Percentiles rank a stretch among this genome's conserved stretches.
Evolutionary conservation across 1,139 yeast species (phyloP).

Genomic region (Lodderomyces theae): DNA sequence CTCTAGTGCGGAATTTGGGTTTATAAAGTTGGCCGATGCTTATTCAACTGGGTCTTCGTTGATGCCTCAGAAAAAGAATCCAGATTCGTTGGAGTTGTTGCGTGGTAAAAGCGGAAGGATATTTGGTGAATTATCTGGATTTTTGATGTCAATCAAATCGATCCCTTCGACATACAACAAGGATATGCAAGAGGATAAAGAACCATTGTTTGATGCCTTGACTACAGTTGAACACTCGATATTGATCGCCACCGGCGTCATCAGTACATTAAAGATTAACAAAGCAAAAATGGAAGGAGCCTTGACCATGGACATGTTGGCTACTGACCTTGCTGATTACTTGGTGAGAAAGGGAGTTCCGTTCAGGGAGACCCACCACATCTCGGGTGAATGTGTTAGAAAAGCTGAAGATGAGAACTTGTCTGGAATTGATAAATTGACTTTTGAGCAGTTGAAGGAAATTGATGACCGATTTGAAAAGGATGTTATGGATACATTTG

Average conservation of each 20-base stretch:
- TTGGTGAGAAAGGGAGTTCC: slow-evolving; percentile 97
- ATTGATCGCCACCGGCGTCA: slow-evolving; percentile 91
- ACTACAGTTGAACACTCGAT: slow-evolving; percentile 91
- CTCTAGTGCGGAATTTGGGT: slow-evolving; percentile 97
- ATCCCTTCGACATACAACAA: slow-evolving; percentile 97
- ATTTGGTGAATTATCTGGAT: slow-evolving; percentile 91
- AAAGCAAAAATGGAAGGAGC: slow-evolving; percentile 79
- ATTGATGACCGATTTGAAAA: slow-evolving; percentile 78
- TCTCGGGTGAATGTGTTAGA: slow-evolving; percentile 96
- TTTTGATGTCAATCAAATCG: slow-evolving; percentile 91
- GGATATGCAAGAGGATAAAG: slow-evolving; percentile 99
- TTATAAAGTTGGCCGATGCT: slow-evolving; percentile 90
- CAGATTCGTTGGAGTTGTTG: slow-evolving; percentile 89
- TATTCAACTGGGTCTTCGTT: slow-evolving; percentile 97
- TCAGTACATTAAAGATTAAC: slow-evolving; percentile 76
- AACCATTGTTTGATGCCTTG: slow-evolving; percentile 89
- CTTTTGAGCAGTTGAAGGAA: slow-evolving; percentile 69
- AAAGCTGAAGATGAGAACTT: slow-evolving; percentile 74
- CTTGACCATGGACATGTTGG: slow-evolving; percentile 97
- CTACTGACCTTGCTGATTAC: slow-evolving; percentile 97
- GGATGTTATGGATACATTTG: slow-evolving; percentile 80
- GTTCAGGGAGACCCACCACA: slow-evolving; percentile 97
- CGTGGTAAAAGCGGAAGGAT: slow-evolving; percentile 98
- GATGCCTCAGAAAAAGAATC: slow-evolving; percentile 99
- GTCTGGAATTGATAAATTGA: slow-evolving; percentile 77